These are phyloP conservation scores for Solanum microdontum DNA, from an alignment of 257 asterid genomes.

Conservation along the genomic window DNA sequence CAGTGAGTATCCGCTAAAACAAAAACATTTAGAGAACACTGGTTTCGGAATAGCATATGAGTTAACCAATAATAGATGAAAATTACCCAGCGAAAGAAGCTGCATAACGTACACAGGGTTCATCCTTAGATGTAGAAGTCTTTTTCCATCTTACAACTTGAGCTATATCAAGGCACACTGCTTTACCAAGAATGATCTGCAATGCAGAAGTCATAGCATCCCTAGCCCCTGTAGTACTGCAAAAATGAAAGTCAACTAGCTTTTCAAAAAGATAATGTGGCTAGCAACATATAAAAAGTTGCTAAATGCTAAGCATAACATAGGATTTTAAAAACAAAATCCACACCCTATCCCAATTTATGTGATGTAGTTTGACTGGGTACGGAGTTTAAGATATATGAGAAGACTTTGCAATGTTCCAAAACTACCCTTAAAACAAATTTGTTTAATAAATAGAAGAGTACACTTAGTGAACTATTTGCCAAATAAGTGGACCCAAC, in stretches of 20 bases:
- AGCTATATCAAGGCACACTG: slow-evolving; percentile 81
- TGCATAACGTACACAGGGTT: slow-evolving; percentile 92
- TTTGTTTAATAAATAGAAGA: not conserved
- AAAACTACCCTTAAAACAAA: not conserved
- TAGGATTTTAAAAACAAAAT: not conserved
- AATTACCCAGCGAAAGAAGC: slow-evolving; percentile 96
- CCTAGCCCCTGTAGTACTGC: slow-evolving; percentile 97
- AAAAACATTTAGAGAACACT: not conserved
- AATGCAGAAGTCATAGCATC: slow-evolving; percentile 90
- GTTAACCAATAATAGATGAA: slow-evolving; percentile 8
- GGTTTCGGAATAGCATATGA: not conserved
- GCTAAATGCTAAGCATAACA: not conserved
- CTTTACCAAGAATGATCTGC: slow-evolving; percentile 85
- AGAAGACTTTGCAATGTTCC: not conserved
- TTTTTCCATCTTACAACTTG: slow-evolving; percentile 89
- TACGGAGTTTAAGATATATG: not conserved
- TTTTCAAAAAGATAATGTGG: not conserved
- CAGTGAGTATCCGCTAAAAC: not conserved
- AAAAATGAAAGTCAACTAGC: slow-evolving; percentile 14
- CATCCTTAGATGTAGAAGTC: slow-evolving; percentile 56
- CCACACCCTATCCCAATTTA: not conserved
- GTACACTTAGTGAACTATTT: not conserved
- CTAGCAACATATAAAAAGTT: not conserved
- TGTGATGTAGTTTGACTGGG: not conserved
- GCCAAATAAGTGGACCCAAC: not conserved